Percentiles rank a stretch among this genome's conserved stretches.
Evolutionary conservation across 257 asterid species (phyloP).

Genomic region (Fraxinus cuspidata): DNA sequence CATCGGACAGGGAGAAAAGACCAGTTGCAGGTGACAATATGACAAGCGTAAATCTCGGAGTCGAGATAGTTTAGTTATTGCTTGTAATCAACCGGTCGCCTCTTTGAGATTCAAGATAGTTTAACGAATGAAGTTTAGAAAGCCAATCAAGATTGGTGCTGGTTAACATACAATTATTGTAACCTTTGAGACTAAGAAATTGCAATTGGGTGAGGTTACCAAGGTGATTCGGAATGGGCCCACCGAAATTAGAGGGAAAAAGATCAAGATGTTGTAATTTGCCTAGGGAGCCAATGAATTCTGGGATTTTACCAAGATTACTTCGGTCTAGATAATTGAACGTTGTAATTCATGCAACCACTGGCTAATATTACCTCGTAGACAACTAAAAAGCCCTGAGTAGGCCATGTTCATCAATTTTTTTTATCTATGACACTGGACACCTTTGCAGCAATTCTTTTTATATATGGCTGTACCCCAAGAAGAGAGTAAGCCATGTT

Average conservation of each 20-base stretch:
- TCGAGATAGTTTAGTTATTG: not conserved
- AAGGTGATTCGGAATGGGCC: conserved; percentile 12
- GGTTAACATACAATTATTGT: not conserved
- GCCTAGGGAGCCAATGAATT: not conserved
- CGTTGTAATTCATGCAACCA: not conserved
- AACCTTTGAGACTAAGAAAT: not conserved
- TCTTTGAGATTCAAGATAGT: conserved; percentile 1
- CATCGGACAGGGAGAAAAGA: not conserved
- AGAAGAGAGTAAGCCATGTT: too few relatives aligned
- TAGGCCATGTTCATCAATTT: too few relatives aligned
- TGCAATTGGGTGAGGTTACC: conserved; percentile 9
- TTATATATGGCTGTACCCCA: not conserved
- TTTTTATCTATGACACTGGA: not conserved
- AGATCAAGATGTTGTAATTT: too few relatives aligned
- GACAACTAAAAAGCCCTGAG: not conserved
- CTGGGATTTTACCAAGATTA: not conserved
- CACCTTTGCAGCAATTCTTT: conserved; percentile 21
- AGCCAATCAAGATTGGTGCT: conserved; percentile 19
- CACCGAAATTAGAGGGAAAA: not conserved
- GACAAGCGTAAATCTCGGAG: not conserved
- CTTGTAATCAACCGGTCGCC: conserved; percentile 11
- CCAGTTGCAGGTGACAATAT: not conserved
- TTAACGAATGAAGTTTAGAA: not conserved
- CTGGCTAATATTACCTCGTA: too few relatives aligned
- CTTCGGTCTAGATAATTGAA: not conserved